These are phyloP conservation scores for Aspergillus tamarii DNA, from an alignment of 2,329 filamentous ascomycete genomes.

Conservation along the genomic window DNA sequence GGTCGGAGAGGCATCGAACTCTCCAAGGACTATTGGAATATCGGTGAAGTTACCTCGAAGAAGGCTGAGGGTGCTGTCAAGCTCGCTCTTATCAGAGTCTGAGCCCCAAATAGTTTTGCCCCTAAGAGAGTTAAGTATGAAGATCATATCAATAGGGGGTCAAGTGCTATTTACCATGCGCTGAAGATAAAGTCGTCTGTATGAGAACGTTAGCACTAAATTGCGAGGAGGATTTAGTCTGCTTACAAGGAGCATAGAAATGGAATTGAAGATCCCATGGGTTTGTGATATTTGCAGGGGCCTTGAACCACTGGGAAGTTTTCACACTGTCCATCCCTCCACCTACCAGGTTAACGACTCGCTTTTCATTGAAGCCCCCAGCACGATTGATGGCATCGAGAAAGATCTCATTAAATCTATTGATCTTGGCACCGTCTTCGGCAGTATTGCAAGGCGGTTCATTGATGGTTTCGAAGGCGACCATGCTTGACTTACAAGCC, in stretches of 20 bases:
- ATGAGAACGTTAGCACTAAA: conserved; percentile 6
- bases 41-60: conserved; percentile 59
- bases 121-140: conserved; percentile 52
- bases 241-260: conserved; percentile 55
- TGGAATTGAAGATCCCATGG: conserved; percentile 66
- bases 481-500: conserved; percentile 56
- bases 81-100: conserved; percentile 54
- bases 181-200: conserved; percentile 35
- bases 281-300: conserved; percentile 54
- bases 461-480: conserved; percentile 64
- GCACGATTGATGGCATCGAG: conserved; percentile 56
- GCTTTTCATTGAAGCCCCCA: conserved; percentile 58
- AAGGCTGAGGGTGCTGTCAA: conserved; percentile 55
- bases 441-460: conserved; percentile 59
- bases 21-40: conserved; percentile 60
- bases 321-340: conserved; percentile 55
- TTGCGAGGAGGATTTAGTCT: background rate
- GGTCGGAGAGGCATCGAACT: conserved; percentile 57
- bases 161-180: conserved; percentile 25
- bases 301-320: conserved; percentile 59
- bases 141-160: conserved; percentile 20
- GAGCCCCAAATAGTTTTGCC: conserved; percentile 65
- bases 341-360: conserved; percentile 61
- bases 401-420: conserved; percentile 62
- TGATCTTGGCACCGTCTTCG: conserved; percentile 55